A percentile compares a stretch with the other conserved stretches of the same genome.
phyloP scores from a whole-genome alignment of 257 asterid genomes.

The Jasminum sambac region DNA sequence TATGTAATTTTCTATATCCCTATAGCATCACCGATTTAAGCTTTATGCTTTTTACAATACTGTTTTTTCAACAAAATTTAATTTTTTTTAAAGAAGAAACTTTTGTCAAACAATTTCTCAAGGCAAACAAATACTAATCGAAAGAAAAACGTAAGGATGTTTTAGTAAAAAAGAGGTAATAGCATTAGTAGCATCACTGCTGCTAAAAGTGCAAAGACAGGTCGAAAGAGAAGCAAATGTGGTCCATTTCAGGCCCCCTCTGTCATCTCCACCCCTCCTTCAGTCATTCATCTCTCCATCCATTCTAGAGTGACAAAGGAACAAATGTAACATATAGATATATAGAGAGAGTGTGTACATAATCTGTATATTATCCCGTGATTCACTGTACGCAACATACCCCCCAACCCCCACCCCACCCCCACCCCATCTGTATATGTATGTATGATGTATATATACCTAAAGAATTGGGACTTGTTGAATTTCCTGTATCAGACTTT shows the following conservation, averaged over 20 bases:
- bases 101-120: background rate
- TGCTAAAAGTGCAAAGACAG: background rate
- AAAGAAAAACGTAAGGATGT: background rate
- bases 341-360: background rate
- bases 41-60: no score
- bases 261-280: slow-evolving; percentile 28
- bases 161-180: background rate
- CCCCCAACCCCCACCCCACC: slow-evolving; percentile 11
- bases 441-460: background rate
- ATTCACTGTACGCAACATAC: slow-evolving; percentile 32
- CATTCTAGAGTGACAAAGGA: slow-evolving; percentile 24
- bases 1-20: no score
- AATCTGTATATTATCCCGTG: slow-evolving; percentile 53
- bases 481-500: slow-evolving; percentile 25
- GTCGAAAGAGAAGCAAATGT: slow-evolving; percentile 5
- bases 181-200: background rate
- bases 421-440: background rate
- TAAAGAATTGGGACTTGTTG: background rate
- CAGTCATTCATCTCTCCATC: slow-evolving; percentile 20
- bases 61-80: no score
- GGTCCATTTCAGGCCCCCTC: slow-evolving; percentile 43
- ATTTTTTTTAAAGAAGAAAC: background rate
- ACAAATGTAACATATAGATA: background rate
- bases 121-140: background rate
- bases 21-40: no score